phyloP scores from a whole-genome alignment of 169 alveolate species.

The Plasmodium knowlesi region DNA sequence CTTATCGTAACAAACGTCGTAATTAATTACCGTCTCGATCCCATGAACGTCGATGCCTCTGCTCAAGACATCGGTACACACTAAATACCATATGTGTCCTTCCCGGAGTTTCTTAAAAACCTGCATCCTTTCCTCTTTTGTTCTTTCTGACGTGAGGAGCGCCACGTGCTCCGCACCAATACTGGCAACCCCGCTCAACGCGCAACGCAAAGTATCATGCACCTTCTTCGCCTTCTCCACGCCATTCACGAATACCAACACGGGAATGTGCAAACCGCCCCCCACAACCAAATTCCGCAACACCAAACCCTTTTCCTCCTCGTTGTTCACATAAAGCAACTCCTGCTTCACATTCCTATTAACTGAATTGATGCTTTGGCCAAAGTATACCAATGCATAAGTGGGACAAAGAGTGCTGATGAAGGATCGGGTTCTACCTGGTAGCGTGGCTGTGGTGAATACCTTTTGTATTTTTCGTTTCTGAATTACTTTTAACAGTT shows the following conservation, averaged over 20 bases:
- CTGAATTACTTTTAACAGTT: conserved; percentile 16
- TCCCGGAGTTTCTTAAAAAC: conserved; percentile 10
- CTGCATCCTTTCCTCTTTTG: conserved; percentile 52
- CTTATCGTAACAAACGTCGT: conserved; percentile 96
- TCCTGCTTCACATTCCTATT: conserved; percentile 71
- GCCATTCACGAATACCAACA: conserved; percentile 49
- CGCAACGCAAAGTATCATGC: neutral
- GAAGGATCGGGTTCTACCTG: conserved; percentile 34
- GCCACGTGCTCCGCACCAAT: neutral
- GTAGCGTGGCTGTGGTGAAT: conserved; percentile 74
- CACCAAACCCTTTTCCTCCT: conserved; percentile 55
- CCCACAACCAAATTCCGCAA: conserved; percentile 37
- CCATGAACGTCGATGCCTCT: conserved; percentile 98
- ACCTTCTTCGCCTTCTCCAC: conserved; percentile 30
- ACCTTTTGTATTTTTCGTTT: conserved; percentile 56
- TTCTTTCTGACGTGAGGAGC: conserved; percentile 31
- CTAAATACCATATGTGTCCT: conserved; percentile 64
- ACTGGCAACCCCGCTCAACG: neutral
- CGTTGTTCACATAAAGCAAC: conserved; percentile 60
- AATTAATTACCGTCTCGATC: conserved; percentile 96
- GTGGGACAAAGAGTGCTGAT: conserved; percentile 48
- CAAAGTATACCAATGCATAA: conserved; percentile 47
- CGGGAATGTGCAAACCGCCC: conserved; percentile 59
- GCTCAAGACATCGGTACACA: conserved; percentile 63
- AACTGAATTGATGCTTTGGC: conserved; percentile 39